Percentiles rank a stretch among this genome's conserved stretches.
Evolutionary conservation across 306 rosid genomes (phyloP).

Genomic region (Ormosia emarginata): DNA sequence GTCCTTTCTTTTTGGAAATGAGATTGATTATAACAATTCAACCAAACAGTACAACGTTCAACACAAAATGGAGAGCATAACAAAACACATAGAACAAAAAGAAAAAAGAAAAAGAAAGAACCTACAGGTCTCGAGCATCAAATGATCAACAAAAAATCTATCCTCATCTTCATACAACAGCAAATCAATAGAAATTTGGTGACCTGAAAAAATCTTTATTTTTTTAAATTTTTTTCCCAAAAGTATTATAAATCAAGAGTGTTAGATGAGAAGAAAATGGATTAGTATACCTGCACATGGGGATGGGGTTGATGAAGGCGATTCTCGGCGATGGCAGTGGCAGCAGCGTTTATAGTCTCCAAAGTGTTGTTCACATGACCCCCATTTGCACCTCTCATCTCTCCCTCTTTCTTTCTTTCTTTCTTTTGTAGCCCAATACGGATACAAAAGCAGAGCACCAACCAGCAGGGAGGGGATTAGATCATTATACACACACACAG

Average conservation of each 20-base stretch:
- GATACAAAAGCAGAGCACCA: not conserved
- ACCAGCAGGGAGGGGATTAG: not conserved
- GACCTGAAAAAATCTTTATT: too few species aligned
- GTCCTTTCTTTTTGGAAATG: slow-evolving; percentile 13
- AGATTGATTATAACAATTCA: not conserved
- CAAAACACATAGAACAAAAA: not conserved
- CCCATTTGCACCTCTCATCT: slow-evolving; percentile 51
- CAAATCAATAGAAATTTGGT: not conserved
- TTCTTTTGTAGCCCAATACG: not conserved
- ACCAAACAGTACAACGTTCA: slow-evolving; percentile 3
- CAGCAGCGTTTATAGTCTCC: slow-evolving; percentile 93
- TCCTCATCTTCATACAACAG: not conserved
- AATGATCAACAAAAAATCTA: not conserved
- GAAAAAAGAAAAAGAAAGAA: not conserved
- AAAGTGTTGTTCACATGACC: slow-evolving; percentile 53
- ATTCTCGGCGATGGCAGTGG: slow-evolving; percentile 69
- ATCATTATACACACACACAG: not conserved
- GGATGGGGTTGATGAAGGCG: slow-evolving; percentile 53
- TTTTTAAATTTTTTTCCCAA: not conserved
- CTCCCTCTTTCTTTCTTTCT: not conserved
- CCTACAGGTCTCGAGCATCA: not conserved
- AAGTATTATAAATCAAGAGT: too few species aligned
- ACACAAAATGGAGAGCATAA: not conserved
- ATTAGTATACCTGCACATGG: slow-evolving; percentile 39
- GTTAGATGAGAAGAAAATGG: too few species aligned